A percentile compares a stretch with the other conserved stretches of the same genome.
These are phyloP conservation scores for Trichomonas vaginalis DNA, from an alignment of 208 protist genomes.

Conservation along the genomic window DNA sequence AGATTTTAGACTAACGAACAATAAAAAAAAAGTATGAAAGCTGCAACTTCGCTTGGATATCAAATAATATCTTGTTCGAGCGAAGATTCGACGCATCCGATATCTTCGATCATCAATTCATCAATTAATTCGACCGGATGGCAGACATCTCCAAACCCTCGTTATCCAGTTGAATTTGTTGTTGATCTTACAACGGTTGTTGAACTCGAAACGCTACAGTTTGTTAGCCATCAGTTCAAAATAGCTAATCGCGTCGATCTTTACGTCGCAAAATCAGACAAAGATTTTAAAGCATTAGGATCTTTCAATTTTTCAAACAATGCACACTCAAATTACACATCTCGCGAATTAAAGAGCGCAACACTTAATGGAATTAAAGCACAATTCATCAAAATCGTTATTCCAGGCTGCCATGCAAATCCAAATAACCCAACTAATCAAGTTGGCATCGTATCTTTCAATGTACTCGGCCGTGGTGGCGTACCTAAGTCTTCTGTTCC, in stretches of 20 bases:
- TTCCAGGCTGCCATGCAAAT: slow-evolving; percentile 9
- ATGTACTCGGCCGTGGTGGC: not conserved
- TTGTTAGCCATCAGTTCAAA: not conserved
- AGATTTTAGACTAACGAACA: not conserved
- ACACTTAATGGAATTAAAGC: not conserved
- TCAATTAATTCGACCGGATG: not conserved
- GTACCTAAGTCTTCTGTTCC: not conserved
- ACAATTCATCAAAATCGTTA: not conserved
- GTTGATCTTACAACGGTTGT: not conserved
- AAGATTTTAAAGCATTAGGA: not conserved
- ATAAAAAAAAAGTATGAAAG: not conserved
- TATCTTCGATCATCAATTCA: not conserved
- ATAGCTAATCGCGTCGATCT: not conserved
- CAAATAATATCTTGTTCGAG: not conserved
- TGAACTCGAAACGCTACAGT: not conserved
- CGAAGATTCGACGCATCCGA: not conserved
- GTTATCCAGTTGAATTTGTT: not conserved
- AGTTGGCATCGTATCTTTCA: not conserved
- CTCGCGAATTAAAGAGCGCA: not conserved
- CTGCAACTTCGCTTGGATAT: not conserved
- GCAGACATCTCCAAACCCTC: not conserved
- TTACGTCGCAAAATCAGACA: not conserved
- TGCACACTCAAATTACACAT: not conserved
- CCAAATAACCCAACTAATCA: not conserved
- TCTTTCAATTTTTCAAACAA: slow-evolving; percentile 10